Percentiles rank a stretch among this genome's conserved stretches.
phyloP scores from a whole-genome alignment of 345 rosid genomes.

The Camelina hispida region DNA sequence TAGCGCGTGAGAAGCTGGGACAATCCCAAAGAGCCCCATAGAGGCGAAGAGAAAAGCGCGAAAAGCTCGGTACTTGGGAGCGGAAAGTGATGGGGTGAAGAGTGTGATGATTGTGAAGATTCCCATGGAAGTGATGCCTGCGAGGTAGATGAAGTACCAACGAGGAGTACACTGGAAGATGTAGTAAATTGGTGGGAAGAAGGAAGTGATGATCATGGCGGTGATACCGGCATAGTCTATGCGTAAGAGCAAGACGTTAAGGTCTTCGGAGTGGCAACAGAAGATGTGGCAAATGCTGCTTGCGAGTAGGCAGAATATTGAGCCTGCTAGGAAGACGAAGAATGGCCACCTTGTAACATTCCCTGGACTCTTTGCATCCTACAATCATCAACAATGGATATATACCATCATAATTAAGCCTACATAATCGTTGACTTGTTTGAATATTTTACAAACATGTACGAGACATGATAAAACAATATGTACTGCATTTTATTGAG shows the following conservation, averaged over 20 bases:
- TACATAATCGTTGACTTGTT: constrained; percentile 4
- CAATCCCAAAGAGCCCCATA: constrained; percentile 78
- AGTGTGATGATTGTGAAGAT: constrained; percentile 71
- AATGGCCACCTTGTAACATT: constrained; percentile 80
- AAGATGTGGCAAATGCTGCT: constrained; percentile 90
- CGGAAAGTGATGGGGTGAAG: constrained; percentile 66
- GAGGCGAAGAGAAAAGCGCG: constrained; percentile 73
- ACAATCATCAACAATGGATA: constrained; percentile 35
- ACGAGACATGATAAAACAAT: neutral
- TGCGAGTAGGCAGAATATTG: constrained; percentile 83
- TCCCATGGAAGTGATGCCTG: constrained; percentile 78
- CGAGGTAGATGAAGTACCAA: constrained; percentile 79
- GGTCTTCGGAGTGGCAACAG: constrained; percentile 72
- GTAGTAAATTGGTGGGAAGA: constrained; percentile 87
- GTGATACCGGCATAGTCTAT: constrained; percentile 80
- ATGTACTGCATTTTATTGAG: neutral
- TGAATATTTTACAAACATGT: neutral
- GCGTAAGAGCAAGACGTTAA: constrained; percentile 62
- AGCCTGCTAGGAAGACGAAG: constrained; percentile 73
- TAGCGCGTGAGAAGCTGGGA: constrained; percentile 69
- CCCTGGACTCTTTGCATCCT: constrained; percentile 55
- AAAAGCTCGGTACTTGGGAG: constrained; percentile 60
- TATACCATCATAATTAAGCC: constrained; percentile 8
- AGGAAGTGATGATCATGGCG: constrained; percentile 90
- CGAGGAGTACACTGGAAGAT: constrained; percentile 79